phyloP scores from a whole-genome alignment of 1,284 basidiomycete genomes.

The Tilletiaria anomala region DNA sequence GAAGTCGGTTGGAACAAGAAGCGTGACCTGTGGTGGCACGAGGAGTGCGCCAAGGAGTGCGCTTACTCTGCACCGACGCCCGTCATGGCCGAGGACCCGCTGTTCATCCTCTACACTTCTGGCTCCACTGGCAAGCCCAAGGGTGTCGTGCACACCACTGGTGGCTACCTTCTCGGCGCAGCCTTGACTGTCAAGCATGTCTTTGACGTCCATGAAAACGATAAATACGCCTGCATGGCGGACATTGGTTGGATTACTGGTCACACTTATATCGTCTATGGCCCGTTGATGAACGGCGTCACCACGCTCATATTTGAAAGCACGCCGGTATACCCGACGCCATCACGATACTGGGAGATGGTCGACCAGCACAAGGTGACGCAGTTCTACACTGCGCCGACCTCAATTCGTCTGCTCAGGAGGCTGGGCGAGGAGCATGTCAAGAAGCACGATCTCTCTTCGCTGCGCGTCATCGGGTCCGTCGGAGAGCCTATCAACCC shows the following conservation, averaged over 20 bases:
- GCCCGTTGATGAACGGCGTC: slow-evolving; percentile 78
- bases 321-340: slow-evolving; percentile 89
- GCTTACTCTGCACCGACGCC: slow-evolving; percentile 75
- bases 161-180: slow-evolving; percentile 79
- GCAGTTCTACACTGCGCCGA: slow-evolving; percentile 41
- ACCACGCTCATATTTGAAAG: slow-evolving; percentile 90
- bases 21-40: slow-evolving; percentile 92
- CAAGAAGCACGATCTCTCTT: slow-evolving; percentile 65
- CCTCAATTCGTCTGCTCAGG: slow-evolving; percentile 68
- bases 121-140: slow-evolving; percentile 94
- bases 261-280: slow-evolving; percentile 94
- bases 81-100: slow-evolving; percentile 79
- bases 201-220: slow-evolving; percentile 76
- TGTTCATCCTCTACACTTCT: slow-evolving; percentile 92
- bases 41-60: slow-evolving; percentile 69
- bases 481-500: slow-evolving; percentile 99
- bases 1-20: slow-evolving; percentile 66
- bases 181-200: slow-evolving; percentile 87
- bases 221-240: slow-evolving; percentile 85
- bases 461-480: slow-evolving; percentile 71
- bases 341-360: slow-evolving; percentile 90
- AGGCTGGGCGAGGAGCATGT: slow-evolving; percentile 77
- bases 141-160: slow-evolving; percentile 88
- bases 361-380: slow-evolving; percentile 87
- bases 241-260: slow-evolving; percentile 99